Conservation (phyloP, 192 early-diverging fungal species). For the Paraglomus brasilianum region DNA sequence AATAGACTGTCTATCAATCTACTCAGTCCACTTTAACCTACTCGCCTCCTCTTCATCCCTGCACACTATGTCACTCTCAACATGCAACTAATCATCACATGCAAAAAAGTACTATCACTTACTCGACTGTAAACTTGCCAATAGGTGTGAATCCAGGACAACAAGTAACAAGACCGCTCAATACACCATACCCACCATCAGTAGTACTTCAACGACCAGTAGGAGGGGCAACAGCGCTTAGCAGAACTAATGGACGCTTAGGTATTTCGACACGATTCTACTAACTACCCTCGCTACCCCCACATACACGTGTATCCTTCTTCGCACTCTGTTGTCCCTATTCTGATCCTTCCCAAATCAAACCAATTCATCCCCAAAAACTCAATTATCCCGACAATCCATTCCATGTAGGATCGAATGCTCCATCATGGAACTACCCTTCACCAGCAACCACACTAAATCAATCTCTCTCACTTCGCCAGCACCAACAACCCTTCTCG, state of each 20-base stretch:
- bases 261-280: not conserved
- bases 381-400: conserved; percentile 34
- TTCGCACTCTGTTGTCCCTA: not conserved
- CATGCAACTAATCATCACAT: no score
- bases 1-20: no score
- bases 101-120: no score
- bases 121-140: not conserved
- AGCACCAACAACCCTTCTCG: conserved; percentile 28
- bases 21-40: no score
- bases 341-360: conserved; percentile 32
- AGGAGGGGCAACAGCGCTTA: not conserved
- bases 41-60: no score
- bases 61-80: no score
- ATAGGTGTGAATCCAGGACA: not conserved
- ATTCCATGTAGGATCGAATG: conserved; percentile 20
- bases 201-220: conserved; percentile 1
- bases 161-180: conserved; percentile 2
- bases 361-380: conserved; percentile 33
- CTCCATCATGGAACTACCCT: conserved; percentile 34
- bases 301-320: not conserved
- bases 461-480: conserved; percentile 25
- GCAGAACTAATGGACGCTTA: not conserved
- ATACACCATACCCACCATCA: not conserved
- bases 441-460: conserved; percentile 32
- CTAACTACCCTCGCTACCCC: not conserved